Conservation (phyloP, 305 asterid species). For the Fraxinus baroniana region DNA sequence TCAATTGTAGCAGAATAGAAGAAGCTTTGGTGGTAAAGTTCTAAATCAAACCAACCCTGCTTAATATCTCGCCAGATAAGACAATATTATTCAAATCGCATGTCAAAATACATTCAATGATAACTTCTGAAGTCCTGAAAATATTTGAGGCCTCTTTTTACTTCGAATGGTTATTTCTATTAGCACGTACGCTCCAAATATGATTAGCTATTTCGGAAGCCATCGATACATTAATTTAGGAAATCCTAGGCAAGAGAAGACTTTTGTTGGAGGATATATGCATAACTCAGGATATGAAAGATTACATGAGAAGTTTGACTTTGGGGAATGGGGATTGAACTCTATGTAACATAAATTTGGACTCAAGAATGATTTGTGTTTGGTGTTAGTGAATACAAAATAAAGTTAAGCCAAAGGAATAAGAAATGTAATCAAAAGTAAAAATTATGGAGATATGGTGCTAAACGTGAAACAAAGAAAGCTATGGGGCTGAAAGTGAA, state of each 20-base stretch:
- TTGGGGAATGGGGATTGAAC: not conserved
- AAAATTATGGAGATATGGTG: not conserved
- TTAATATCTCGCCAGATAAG: not conserved
- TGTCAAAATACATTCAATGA: not conserved
- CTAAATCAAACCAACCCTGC: conserved; percentile 4
- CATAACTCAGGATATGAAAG: not conserved
- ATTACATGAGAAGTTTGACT: not conserved
- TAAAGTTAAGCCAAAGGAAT: not conserved
- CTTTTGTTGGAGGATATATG: not conserved
- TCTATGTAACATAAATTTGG: not conserved
- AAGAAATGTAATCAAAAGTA: not conserved
- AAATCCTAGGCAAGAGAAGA: not conserved
- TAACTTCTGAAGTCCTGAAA: not conserved
- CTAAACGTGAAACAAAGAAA: not conserved
- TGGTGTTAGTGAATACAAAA: not conserved
- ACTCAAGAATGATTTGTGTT: not conserved
- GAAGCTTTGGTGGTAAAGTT: not conserved
- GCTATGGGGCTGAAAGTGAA: not conserved
- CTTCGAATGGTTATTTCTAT: not conserved
- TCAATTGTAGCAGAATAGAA: not conserved
- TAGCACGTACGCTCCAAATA: not conserved
- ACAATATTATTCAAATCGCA: not conserved
- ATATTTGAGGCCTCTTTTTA: not conserved
- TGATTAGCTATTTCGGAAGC: not conserved
- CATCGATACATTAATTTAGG: not conserved